These are phyloP conservation scores for Penicillium olsonii DNA, from an alignment of 2,329 filamentous ascomycete genomes.

Conservation along the genomic window DNA sequence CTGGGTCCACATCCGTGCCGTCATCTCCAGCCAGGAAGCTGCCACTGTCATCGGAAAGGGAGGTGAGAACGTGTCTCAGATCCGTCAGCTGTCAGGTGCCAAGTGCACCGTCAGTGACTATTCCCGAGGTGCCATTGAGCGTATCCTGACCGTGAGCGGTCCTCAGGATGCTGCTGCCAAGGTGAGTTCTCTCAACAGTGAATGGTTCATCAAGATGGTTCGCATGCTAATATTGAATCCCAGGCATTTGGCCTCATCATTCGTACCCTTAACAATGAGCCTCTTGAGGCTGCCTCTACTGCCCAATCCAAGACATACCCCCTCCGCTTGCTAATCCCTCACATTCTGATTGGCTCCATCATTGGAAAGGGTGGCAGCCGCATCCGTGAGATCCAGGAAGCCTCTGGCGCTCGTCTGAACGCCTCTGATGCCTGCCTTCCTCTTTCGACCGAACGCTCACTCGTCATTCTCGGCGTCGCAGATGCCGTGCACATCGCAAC, in stretches of 20 bases:
- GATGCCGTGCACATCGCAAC: constrained; percentile 98
- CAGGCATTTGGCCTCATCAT: constrained; percentile 97
- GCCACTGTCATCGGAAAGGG: constrained; percentile 98
- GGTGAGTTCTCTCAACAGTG: constrained; percentile 56
- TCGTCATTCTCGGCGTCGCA: constrained; percentile 95
- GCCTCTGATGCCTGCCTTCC: constrained; percentile 94
- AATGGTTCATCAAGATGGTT: background rate
- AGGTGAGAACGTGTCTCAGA: constrained; percentile 97
- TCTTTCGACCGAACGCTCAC: constrained; percentile 92
- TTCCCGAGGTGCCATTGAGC: constrained; percentile 92
- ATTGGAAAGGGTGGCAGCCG: constrained; percentile 95
- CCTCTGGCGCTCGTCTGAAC: constrained; percentile 92
- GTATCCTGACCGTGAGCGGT: constrained; percentile 95
- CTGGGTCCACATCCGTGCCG: constrained; percentile 96
- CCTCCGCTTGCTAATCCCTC: constrained; percentile 89
- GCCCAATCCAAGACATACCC: constrained; percentile 97
- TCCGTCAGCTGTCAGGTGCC: constrained; percentile 88
- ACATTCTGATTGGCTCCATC: constrained; percentile 96
- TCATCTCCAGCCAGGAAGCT: constrained; percentile 96
- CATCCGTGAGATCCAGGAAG: constrained; percentile 98
- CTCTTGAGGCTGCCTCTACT: constrained; percentile 81
- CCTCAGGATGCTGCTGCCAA: constrained; percentile 96
- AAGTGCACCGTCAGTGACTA: constrained; percentile 99
- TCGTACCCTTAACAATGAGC: constrained; percentile 95
- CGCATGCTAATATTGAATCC: constrained; percentile 16